Conservation (phyloP, 345 rosid species). For the Stellera chamaejasme region DNA sequence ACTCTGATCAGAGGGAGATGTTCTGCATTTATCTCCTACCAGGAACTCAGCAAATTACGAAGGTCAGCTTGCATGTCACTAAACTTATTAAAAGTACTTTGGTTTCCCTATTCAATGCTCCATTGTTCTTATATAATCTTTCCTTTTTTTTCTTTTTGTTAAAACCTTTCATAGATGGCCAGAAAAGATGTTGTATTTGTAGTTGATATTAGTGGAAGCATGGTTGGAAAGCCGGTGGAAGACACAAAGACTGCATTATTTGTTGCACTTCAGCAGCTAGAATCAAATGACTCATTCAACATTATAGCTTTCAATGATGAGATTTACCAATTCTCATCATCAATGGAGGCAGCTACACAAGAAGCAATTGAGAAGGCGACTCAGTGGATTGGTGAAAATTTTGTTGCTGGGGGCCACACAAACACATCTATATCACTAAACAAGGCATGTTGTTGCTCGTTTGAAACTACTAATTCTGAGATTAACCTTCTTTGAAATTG, state of each 20-base stretch:
- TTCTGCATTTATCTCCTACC: conserved; percentile 61
- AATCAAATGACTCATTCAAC: conserved; percentile 61
- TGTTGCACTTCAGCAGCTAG: conserved; percentile 41
- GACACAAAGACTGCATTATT: conserved; percentile 49
- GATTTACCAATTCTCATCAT: conserved; percentile 45
- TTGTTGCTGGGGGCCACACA: conserved; percentile 57
- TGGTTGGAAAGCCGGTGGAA: conserved; percentile 64
- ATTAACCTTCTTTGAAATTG: too few relatives aligned
- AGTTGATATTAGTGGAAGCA: conserved; percentile 81
- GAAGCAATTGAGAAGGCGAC: conserved; percentile 47
- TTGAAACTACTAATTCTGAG: too few relatives aligned
- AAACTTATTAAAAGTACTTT: neutral
- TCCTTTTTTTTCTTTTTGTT: conserved; percentile 13
- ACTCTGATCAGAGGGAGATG: conserved; percentile 74
- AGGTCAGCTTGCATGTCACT: conserved; percentile 30
- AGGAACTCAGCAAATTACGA: conserved; percentile 41
- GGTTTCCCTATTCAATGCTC: too few relatives aligned
- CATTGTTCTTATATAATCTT: neutral
- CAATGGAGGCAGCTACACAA: conserved; percentile 52
- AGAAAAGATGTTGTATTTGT: conserved; percentile 65
- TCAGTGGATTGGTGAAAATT: conserved; percentile 58
- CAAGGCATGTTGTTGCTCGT: conserved; percentile 30
- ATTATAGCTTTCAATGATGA: conserved; percentile 70
- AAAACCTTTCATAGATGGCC: conserved; percentile 38
- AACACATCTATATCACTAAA: conserved; percentile 55